Conservation (phyloP, 768 basidiomycete genomes). For the Lentinus brumalis region DNA sequence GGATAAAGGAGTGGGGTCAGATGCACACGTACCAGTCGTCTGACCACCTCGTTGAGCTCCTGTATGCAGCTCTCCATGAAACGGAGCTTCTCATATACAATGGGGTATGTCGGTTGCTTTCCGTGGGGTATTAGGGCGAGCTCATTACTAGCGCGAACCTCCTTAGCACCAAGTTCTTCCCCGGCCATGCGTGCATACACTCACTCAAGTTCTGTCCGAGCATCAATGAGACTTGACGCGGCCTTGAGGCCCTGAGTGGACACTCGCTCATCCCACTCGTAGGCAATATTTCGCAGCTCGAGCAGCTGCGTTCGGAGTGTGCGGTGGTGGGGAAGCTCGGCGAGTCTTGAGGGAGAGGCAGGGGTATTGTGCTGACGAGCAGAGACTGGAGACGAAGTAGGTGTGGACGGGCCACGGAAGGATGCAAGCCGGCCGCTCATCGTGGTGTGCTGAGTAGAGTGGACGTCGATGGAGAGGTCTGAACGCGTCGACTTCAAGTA, state of each 20-base stretch:
- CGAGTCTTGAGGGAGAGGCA: slow-evolving; percentile 43
- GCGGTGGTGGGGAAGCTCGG: slow-evolving; percentile 81
- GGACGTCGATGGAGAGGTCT: too few relatives aligned
- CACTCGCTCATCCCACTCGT: slow-evolving; percentile 85
- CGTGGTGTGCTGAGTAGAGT: not conserved
- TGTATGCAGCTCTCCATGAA: slow-evolving; percentile 67
- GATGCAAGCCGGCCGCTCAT: slow-evolving; percentile 68
- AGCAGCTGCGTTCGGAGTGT: slow-evolving; percentile 68
- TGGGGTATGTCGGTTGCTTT: slow-evolving; percentile 53
- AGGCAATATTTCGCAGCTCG: slow-evolving; percentile 61
- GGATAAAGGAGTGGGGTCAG: not conserved
- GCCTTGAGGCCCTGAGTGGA: slow-evolving; percentile 78
- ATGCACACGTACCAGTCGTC: slow-evolving; percentile 60
- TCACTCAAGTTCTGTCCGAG: slow-evolving; percentile 85
- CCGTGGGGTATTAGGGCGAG: slow-evolving; percentile 54
- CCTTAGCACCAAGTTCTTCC: not conserved
- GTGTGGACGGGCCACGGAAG: slow-evolving; percentile 79
- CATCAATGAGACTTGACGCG: slow-evolving; percentile 69
- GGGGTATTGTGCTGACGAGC: slow-evolving; percentile 47
- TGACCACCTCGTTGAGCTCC: slow-evolving; percentile 58
- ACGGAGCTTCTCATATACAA: slow-evolving; percentile 67
- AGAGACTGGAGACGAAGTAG: slow-evolving; percentile 63
- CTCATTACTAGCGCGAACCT: slow-evolving; percentile 52
- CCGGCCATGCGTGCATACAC: slow-evolving; percentile 27
- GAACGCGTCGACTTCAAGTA: too few relatives aligned